Percentiles rank a stretch among this genome's conserved stretches.
Evolutionary conservation across 169 alveolate genomes (phyloP).

Genomic region (Cryptosporidium canis): DNA sequence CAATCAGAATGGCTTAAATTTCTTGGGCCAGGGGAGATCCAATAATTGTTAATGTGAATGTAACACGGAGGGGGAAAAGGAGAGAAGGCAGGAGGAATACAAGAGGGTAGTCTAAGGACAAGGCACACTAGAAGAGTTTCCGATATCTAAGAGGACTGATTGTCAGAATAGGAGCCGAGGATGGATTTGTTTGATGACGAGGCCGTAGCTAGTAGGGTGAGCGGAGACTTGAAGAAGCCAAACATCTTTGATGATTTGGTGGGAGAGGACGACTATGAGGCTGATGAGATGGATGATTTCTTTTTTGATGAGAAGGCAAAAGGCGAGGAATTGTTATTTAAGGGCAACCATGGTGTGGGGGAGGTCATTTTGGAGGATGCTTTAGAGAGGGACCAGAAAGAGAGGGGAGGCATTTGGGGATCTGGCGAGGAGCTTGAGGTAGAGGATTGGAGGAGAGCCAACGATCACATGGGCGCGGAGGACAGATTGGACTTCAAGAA

Average conservation of each 20-base stretch:
- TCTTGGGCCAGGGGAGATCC: not conserved
- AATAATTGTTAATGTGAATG: not conserved
- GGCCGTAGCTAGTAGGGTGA: not conserved
- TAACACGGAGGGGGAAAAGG: not conserved
- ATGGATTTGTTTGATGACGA: conserved; percentile 28
- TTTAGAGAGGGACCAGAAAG: not conserved
- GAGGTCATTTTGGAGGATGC: not conserved
- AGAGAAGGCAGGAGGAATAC: not conserved
- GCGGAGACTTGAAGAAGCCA: not conserved
- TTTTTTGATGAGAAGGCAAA: not conserved
- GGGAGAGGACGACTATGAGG: not conserved
- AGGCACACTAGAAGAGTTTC: too few species aligned
- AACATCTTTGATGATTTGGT: conserved; percentile 40
- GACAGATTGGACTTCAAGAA: too few species aligned
- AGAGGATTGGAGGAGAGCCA: too few species aligned
- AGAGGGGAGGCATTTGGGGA: not conserved
- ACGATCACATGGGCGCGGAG: too few species aligned
- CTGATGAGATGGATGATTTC: not conserved
- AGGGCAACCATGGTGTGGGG: not conserved
- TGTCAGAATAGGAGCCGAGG: not conserved
- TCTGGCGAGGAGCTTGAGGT: too few species aligned
- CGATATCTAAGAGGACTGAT: too few species aligned
- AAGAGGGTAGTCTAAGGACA: too few species aligned
- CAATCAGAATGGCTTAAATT: not conserved
- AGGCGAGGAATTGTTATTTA: not conserved